Base-by-base conservation (phyloP, 2,329 filamentous ascomycete genomes). In the Pseudogymnoascus sp. region DNA sequence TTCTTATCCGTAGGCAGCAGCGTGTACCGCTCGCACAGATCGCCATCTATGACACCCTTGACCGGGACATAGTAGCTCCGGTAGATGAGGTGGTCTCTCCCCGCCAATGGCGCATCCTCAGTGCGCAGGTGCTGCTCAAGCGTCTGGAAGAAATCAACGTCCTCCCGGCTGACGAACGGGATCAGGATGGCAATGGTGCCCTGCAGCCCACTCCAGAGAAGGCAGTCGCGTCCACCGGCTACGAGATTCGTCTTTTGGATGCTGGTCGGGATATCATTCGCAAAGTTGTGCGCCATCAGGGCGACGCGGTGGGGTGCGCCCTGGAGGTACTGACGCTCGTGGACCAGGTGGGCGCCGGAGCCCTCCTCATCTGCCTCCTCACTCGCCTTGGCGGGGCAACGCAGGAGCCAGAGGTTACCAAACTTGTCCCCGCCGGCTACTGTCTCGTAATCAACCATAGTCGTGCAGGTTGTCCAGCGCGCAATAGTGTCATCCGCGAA, bases 371-470 rank as follows among this genome's bases (percentile, higher is more conserved):
- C 94, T 0, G 92, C 89, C 73, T 95, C 91, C 67, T 92, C 88
- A 38, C 91, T 96, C 6, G 88, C 87, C 73, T 96, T 94, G 64
- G 87, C 80, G 0, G 93, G 92, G 70, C 90, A 94, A 58, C 94
- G 89, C 30, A 99, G 82, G 49, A 99, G 84, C 87, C 92, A 99
- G 14, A 99, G 77, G 70, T 99, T 99, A 64, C 94, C 95, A 67
- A 99, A 99, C 73, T 97, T 97, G 78, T 99, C 94, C 36, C 93
- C 93, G 36, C 93, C 94, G 2, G 92, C 92, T 23, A 90, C 86
- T 1, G 94, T 96, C 73, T 99, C 94, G 75, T 99, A 99, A 76
- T 99, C 94, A 1, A 97, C 87, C 91, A 99, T 96, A 2, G 92
- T 84, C 0, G 90, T 89, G 68, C 90, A 90, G 0, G 91, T 96